Base-by-base conservation (phyloP, 257 asterid genomes). In the Scutellaria galericulata region DNA sequence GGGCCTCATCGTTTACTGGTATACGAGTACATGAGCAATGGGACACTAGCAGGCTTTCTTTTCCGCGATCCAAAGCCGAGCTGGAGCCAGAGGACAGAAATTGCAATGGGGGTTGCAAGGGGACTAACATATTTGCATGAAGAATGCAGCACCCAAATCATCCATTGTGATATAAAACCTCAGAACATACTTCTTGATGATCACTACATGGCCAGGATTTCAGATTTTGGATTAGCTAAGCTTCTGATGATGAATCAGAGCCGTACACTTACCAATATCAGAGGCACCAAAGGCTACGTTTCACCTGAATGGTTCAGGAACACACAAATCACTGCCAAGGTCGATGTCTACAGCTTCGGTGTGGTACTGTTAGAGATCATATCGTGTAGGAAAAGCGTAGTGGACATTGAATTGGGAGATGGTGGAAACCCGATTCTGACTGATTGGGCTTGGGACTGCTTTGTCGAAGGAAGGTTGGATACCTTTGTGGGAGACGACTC, bases 221-320 rank as follows among this genome's bases (percentile, higher is more conserved):
- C 92, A 0, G 95, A 88, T 68, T 88, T 86, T 7, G 85, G 92
- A 24, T 41, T 88, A 66, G 92, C 92, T 1, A 89, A 89, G 64
- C 78, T 86, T 12, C 1, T 86, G 75, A 47, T 5, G 82, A 71
- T 80, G 65, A 68, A 88, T 11, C 89, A 83, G 83, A 83, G 84
- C 53, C 48, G 75, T 24, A 85, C 90, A 0, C 3, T 18, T 1
- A 84, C 90, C 1, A 66, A 72, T 3, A 77, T 83, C 27, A 74
- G 92, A 54, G 92, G 92, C 9, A 86, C 88, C 9, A 86, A 80
- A 61, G 90, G 95, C 2, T 86, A 88, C 37, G 85, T 88, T 6
- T 92, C 87, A 11, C 96, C 92, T 0, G 92, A 86, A 40, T 86
- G 95, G 96, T 82, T 79, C 54, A 77, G 86, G 71, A 83, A 89